Percentiles rank a stretch among this genome's conserved stretches.
These are phyloP conservation scores for Penicillium corylophilum DNA, from an alignment of 2,329 filamentous ascomycete species.

Conservation along the genomic window DNA sequence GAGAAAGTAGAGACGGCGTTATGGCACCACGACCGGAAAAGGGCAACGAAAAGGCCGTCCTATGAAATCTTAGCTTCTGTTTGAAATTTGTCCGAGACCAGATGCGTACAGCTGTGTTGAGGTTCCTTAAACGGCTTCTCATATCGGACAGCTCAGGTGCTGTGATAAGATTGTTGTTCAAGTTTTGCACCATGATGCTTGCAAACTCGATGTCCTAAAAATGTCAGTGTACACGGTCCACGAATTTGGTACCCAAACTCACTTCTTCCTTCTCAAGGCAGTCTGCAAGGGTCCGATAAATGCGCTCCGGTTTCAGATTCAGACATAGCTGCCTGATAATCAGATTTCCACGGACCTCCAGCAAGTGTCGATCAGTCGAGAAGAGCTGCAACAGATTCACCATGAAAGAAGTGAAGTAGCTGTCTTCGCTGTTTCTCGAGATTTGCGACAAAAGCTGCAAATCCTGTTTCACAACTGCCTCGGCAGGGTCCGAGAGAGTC, in stretches of 20 bases:
- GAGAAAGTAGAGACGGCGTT: slow-evolving; percentile 98
- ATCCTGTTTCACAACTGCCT: slow-evolving; percentile 93
- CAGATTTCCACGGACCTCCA: slow-evolving; percentile 90
- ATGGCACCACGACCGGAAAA: slow-evolving; percentile 97
- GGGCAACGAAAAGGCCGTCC: slow-evolving; percentile 92
- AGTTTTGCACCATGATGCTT: slow-evolving; percentile 98
- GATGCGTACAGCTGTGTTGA: slow-evolving; percentile 71
- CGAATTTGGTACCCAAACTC: slow-evolving; percentile 3
- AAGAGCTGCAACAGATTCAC: slow-evolving; percentile 93
- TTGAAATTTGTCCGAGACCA: not conserved
- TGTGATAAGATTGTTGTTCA: slow-evolving; percentile 98
- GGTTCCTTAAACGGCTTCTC: slow-evolving; percentile 81
- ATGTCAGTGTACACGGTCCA: not conserved
- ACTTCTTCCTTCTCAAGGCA: slow-evolving; percentile 93
- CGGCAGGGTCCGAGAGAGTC: slow-evolving; percentile 90
- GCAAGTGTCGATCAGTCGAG: slow-evolving; percentile 83
- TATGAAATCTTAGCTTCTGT: slow-evolving; percentile 35
- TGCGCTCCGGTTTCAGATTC: slow-evolving; percentile 87
- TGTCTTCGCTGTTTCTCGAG: slow-evolving; percentile 92
- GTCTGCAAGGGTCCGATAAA: slow-evolving; percentile 92
- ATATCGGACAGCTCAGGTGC: slow-evolving; percentile 90
- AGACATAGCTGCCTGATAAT: slow-evolving; percentile 95
- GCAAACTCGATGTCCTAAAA: slow-evolving; percentile 85
- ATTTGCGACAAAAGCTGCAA: slow-evolving; percentile 93
- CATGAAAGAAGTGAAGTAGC: slow-evolving; percentile 98